Base-by-base conservation (phyloP, 2,329 filamentous ascomycete genomes). In the Nothophoma quercina region DNA sequence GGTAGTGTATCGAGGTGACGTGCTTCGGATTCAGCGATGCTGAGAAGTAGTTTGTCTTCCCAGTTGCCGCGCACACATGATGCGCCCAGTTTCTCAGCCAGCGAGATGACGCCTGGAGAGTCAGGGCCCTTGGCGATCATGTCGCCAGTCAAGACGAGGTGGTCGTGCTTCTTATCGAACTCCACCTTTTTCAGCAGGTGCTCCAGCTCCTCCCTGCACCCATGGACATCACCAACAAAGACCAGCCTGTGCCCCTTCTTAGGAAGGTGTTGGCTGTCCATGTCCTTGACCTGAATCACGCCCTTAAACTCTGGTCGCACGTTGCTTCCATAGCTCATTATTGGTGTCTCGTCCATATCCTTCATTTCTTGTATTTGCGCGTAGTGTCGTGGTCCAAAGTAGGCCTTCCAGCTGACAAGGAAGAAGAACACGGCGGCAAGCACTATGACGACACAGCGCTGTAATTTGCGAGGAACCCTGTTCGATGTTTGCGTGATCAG, bases 171-270 rank as follows among this genome's bases (percentile, higher is more conserved):
- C 21, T 75, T 70, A 53, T 88, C 73, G 73, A 91, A 93, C 13
- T 79, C 70, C 18, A 89, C 77, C 66, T 90, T 87, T 5, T 82
- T 71, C 21, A 98, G 81, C 10, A 98, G 80, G 13, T 79, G 54
- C 57, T 71, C 60, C 22, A 74, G 80, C 56, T 91, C 84, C 10
- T 83, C 72, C 62, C 85, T 85, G 79, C 95, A 95, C 40, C 95
- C 95, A 77, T 98, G 93, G 12, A 98, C 91, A 76, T 99, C 95
- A 47, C 95, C 93, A 26, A 98, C 81, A 55, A 98, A 81, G 26
- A 98, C 79, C 19, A 99, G 78, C 15, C 92, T 81, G 46, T 83
- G 85, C 23, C 75, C 69, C 29, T 67, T 65, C 32, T 68, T 60
- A 9, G 82, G 82, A 10, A 84, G 57, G 40, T 81, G 68, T 4